phyloP scores from a whole-genome alignment of 805 yeast species.

The Metschnikowia lunata region DNA sequence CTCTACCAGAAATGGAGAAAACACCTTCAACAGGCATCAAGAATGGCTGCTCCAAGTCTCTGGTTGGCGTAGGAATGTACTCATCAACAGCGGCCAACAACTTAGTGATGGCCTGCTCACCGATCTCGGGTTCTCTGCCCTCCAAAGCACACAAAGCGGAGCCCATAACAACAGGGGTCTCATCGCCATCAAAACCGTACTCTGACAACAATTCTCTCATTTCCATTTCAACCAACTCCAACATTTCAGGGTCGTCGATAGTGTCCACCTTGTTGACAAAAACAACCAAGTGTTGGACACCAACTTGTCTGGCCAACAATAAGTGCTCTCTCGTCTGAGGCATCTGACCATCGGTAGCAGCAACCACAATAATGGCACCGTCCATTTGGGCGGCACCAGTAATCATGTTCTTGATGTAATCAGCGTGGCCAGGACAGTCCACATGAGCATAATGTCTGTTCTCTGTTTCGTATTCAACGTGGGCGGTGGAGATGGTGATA shows the following conservation, averaged over 20 bases:
- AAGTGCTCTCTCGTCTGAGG: conserved; percentile 99
- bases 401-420: conserved; percentile 97
- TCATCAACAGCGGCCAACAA: conserved; percentile 90
- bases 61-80: conserved; percentile 91
- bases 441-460: conserved; percentile 97
- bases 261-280: conserved; percentile 98
- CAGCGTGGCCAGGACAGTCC: conserved; percentile 99
- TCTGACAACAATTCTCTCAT: conserved; percentile 92
- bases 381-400: conserved; percentile 99
- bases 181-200: conserved; percentile 97
- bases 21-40: conserved; percentile 96
- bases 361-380: conserved; percentile 98
- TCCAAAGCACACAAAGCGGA: conserved; percentile 97
- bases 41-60: conserved; percentile 96
- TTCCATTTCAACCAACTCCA: conserved; percentile 99
- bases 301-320: conserved; percentile 98
- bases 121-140: conserved; percentile 84
- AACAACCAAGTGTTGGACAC: conserved; percentile 95
- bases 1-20: conserved; percentile 98
- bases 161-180: conserved; percentile 97
- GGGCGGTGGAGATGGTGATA: conserved; percentile 96
- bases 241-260: conserved; percentile 97
- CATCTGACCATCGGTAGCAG: conserved; percentile 99
- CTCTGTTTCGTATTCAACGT: conserved; percentile 93
- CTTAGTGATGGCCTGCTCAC: conserved; percentile 75